Base-by-base conservation (phyloP, 1,284 basidiomycete species). In the Boletus mariae region DNA sequence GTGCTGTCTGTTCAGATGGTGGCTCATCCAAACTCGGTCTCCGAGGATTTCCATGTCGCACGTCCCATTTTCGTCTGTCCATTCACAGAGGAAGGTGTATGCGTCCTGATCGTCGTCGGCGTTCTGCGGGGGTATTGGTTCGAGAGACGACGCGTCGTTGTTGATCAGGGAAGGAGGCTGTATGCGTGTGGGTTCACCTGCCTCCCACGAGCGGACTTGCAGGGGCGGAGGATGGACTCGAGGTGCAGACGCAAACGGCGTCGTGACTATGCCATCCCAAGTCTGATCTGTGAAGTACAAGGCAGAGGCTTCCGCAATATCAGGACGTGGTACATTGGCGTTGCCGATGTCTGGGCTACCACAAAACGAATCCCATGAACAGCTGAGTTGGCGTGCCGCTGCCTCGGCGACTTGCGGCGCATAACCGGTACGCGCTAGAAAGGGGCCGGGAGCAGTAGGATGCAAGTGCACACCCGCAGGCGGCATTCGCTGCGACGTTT, bases 11-110 rank as follows among this genome's bases (percentile, higher is more conserved):
- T 57, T 53, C 25, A 65, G 55, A 38, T 69, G 64, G 10, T 61
- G 49, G 44, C 60, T 65, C 59, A 65, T 61, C 55, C 64, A 65
- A 12, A 61, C 55, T 13, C 54, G 51, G 32, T 67, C 57, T 2
- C 52, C 57, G 15, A 50, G 23, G 5, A 67, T 43, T 15, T 45
- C 17, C 60, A 65, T 67, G 41, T 66, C 56, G 31, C 67, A 65
- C 7, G 11, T 53, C 2, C 64, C 60, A 11, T 35, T 46, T 37
- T 63, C 48, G 46, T 67, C 61, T 4, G 51, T 63, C 63, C 63
- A 69, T 37, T 68, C 54, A 11, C 65, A 69, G 29, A 47, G 42
- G 7, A 56, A 49, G 7, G 51, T 54, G 23, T 38, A 35, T 7
- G 23, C 44, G 10, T 61, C 60, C 10, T 66, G 52, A 25, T 57